Percentiles rank a stretch among this genome's conserved stretches.
Conservation (phyloP, 768 basidiomycete genomes). For the Mycena vitilis region DNA sequence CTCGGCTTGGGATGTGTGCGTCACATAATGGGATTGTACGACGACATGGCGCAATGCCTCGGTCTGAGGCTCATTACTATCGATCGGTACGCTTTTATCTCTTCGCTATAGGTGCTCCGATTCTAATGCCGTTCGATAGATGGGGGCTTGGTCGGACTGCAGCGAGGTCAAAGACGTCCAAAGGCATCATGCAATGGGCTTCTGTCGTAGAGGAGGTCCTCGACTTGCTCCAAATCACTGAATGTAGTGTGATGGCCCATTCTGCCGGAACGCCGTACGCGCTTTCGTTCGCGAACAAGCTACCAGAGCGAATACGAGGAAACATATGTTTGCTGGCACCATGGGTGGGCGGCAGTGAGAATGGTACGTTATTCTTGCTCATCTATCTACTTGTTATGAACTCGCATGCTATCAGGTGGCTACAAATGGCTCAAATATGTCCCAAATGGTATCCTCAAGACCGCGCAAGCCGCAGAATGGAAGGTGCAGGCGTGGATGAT, state of each 20-base stretch:
- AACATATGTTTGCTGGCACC: slow-evolving; percentile 92
- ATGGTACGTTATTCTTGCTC: slow-evolving; percentile 63
- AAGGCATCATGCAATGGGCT: slow-evolving; percentile 93
- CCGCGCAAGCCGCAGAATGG: slow-evolving; percentile 98
- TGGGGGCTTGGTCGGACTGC: slow-evolving; percentile 95
- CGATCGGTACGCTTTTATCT: slow-evolving; percentile 71
- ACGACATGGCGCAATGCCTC: slow-evolving; percentile 93
- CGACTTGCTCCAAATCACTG: slow-evolving; percentile 78
- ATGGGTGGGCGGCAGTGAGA: slow-evolving; percentile 95
- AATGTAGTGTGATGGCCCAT: slow-evolving; percentile 94
- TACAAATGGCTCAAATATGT: slow-evolving; percentile 99
- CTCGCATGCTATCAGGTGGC: slow-evolving; percentile 60
- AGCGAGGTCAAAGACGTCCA: slow-evolving; percentile 71
- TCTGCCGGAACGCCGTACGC: slow-evolving; percentile 97
- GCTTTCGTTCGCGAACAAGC: slow-evolving; percentile 83
- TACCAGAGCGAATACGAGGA: slow-evolving; percentile 81
- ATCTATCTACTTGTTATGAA: slow-evolving; percentile 18
- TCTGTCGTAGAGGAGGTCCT: slow-evolving; percentile 91
- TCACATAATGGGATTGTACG: slow-evolving; percentile 94
- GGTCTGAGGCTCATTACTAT: slow-evolving; percentile 92
- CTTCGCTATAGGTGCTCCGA: slow-evolving; percentile 3
- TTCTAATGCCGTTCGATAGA: slow-evolving; percentile 50
- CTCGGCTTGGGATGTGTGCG: slow-evolving; percentile 94
- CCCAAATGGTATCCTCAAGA: slow-evolving; percentile 91
- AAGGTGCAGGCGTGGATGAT: slow-evolving; percentile 97